Conservation (phyloP, 2,329 filamentous ascomycete genomes). For the Pseudogymnoascus sp. region DNA sequence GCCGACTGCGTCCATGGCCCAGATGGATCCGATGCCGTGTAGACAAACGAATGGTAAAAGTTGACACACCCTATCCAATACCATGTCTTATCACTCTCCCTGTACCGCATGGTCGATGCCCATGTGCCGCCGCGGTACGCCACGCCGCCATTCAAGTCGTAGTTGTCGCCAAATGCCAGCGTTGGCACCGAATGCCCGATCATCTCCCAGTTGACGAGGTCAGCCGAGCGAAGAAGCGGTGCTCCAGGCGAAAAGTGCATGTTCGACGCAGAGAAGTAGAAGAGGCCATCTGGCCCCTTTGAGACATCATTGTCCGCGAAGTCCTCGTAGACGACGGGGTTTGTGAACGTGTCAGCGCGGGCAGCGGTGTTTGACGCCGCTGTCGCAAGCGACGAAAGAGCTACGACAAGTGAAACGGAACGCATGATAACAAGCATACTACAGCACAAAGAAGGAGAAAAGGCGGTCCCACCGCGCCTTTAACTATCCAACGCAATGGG, state of each 20-base stretch:
- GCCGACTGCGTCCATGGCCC: conserved; percentile 33
- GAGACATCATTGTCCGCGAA: conserved; percentile 49
- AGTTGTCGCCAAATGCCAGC: conserved; percentile 39
- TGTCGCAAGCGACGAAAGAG: background rate
- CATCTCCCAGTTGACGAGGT: conserved; percentile 46
- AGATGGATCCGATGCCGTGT: conserved; percentile 36
- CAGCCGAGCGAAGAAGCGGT: conserved; percentile 45
- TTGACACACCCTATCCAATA: conserved; percentile 52
- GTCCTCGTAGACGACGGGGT: conserved; percentile 50
- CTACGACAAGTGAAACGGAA: background rate
- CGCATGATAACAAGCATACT: background rate
- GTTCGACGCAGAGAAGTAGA: conserved; percentile 47
- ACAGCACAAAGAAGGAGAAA: background rate
- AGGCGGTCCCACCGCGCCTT: background rate
- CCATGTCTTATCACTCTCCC: conserved; percentile 39
- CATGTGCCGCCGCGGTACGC: conserved; percentile 49
- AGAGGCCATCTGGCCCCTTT: conserved; percentile 38
- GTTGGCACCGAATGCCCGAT: conserved; percentile 38
- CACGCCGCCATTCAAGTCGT: conserved; percentile 37
- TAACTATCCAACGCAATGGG: background rate
- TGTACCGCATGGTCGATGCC: conserved; percentile 46
- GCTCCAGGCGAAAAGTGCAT: conserved; percentile 51
- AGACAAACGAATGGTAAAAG: conserved; percentile 44
- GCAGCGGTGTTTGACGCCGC: background rate
- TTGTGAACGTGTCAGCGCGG: conserved; percentile 22